Percentiles rank a stretch among this genome's conserved stretches.
Evolutionary conservation across 768 basidiomycete species (phyloP).

Genomic region (Tricholoma sp.): DNA sequence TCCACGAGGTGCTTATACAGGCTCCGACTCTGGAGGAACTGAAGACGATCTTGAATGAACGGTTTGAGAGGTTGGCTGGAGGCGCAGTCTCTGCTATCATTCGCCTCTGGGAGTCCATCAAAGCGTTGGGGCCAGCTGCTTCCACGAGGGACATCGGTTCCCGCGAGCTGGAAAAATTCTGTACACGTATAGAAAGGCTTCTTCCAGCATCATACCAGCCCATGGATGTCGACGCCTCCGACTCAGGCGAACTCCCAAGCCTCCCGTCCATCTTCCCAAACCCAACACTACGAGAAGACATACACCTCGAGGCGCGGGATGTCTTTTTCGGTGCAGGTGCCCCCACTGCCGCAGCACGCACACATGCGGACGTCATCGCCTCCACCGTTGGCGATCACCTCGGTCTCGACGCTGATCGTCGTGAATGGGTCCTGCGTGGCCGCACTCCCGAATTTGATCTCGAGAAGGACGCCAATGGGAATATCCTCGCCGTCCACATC

Average conservation of each 20-base stretch:
- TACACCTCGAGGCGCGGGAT: constrained; percentile 82
- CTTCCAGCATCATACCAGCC: constrained; percentile 44
- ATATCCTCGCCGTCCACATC: constrained; percentile 48
- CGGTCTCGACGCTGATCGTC: constrained; percentile 63
- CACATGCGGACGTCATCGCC: constrained; percentile 47
- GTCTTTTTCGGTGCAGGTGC: constrained; percentile 81
- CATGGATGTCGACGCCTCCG: constrained; percentile 33
- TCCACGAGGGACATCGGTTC: constrained; percentile 64
- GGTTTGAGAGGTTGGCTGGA: constrained; percentile 60
- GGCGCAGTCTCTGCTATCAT: constrained; percentile 48
- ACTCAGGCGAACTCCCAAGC: constrained; percentile 14
- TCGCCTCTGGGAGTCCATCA: constrained; percentile 63
- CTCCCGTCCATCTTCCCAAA: constrained; percentile 58
- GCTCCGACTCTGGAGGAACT: constrained; percentile 68
- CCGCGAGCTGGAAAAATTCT: constrained; percentile 81
- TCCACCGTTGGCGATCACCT: constrained; percentile 54
- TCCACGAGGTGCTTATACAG: constrained; percentile 60
- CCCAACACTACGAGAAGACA: too few species aligned
- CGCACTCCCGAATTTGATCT: constrained; percentile 64
- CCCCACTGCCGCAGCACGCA: constrained; percentile 45
- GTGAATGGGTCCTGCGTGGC: constrained; percentile 62
- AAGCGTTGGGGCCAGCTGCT: constrained; percentile 41
- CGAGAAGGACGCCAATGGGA: constrained; percentile 65
- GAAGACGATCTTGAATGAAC: constrained; percentile 57
- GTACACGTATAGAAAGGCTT: constrained; percentile 60